Base-by-base conservation (phyloP, 2,329 filamentous ascomycete genomes). In the Diplodia seriata region DNA sequence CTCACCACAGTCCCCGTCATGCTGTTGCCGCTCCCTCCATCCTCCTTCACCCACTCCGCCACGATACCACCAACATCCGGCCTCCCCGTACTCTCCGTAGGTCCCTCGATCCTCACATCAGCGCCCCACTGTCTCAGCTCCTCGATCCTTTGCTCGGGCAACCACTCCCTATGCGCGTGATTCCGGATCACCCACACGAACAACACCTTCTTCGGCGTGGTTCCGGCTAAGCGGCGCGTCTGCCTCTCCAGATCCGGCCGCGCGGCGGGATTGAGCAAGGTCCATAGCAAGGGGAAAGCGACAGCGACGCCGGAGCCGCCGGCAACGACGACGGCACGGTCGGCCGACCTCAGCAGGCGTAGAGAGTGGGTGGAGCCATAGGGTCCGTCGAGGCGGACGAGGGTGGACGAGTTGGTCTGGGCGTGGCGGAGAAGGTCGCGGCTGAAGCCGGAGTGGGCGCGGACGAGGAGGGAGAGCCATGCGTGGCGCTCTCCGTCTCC, bases 291-390 rank as follows among this genome's bases (percentile, higher is more conserved):
- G 0, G 88, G 87, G 72, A 88, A 89, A 0, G 85, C 83, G 29
- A 90, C 88, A 1, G 87, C 88, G 54, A 90, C 88, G 5, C 88
- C 89, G 33, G 85, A 88, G 0, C 89, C 89, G 3, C 88, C 88
- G 1, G 87, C 87, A 9, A 91, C 79, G 12, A 90, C 74, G 4
- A 90, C 75, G 0, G 84, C 81, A 0, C 83, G 80, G 49, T 83
- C 79, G 18, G 82, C 81, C 20, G 83, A 81, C 15, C 79, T 80
- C 2, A 90, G 79, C 73, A 86, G 81, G 20, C 84, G 76, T 18
- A 88, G 78, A 0, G 87, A 85, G 70, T 86, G 84, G 0, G 80
- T 78, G 11, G 85, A 88, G 49, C 88, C 88, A 71, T 91, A 90
- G 0, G 88, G 88, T 0, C 89, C 88, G 70, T 91, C 87, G n/a